Evolutionary conservation across 2,329 filamentous ascomycete species (phyloP), one percentile per base, ranked within the genome.

Genomic region (Fusarium napiforme): DNA sequence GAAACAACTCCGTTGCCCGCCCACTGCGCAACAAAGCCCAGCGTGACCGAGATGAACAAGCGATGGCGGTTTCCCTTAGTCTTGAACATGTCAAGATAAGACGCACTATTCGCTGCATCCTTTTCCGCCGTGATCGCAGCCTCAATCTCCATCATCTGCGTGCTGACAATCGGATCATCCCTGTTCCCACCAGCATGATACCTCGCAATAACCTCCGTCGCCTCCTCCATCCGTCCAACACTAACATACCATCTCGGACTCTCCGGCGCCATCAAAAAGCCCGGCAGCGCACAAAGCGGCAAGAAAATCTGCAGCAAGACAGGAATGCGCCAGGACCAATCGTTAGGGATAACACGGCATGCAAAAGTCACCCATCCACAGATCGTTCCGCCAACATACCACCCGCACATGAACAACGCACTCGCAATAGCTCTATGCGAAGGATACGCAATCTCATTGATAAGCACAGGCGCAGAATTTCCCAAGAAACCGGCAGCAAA

Each of bases 231-330:
- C 12, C 64, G 15, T 4, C 61, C 64, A 4, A 64, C 42, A 4
- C 60, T 64, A 0, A 64, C 64, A 14, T 64, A 56, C 64, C 64
- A 66, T 36, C 64, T n/a, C 1, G 64, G 60, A 23, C 60, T 64
- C 19, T 66, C 64, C 0, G 64, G 64, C 1, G 64, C 30, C 7
- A 64, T n/a, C 3, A 65, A 4, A 8, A 56, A 42, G 0, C 64
- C 60, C 2, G 64, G 64, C 0, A 66, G 11, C 0, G 64, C 60
- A 7, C 50, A 15, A 1, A 42, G 36, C 3, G 64, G 64, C 0
- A 66, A 9, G 0, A 66, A 47, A 0, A 66, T 43, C 18, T 66
- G 64, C 1, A 66, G 15, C 6, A 66, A 1, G 0, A 64, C 61
- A 1, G 64, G 64, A 5, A 66, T 56, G 0, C 60, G 47, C 64